phyloP scores from a whole-genome alignment of 352 stramenopile species.

The Phytopythium montanum region DNA sequence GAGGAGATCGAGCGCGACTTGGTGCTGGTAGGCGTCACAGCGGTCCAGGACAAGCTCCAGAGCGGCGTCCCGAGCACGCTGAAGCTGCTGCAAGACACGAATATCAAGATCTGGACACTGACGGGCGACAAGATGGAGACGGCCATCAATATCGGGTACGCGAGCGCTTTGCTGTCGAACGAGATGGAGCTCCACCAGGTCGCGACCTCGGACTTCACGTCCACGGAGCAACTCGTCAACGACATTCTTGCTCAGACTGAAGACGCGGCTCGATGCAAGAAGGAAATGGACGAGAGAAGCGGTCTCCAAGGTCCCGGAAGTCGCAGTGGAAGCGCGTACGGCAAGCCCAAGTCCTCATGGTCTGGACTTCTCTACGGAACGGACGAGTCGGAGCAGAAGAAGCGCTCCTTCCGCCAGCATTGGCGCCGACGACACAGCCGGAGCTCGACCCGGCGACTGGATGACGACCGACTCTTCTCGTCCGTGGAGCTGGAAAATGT shows the following conservation, averaged over 20 bases:
- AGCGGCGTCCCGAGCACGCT: slow-evolving; percentile 87
- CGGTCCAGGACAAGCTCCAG: slow-evolving; percentile 94
- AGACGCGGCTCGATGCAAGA: too few relatives aligned
- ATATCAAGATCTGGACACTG: slow-evolving; percentile 93
- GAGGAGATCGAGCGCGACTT: slow-evolving; percentile 81
- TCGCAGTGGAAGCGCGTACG: too few relatives aligned
- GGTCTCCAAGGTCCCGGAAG: too few relatives aligned
- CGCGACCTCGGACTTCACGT: slow-evolving; percentile 61
- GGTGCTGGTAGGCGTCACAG: slow-evolving; percentile 82
- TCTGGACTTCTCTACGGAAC: too few relatives aligned
- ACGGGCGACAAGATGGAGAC: slow-evolving; percentile 94
- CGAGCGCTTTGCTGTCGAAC: slow-evolving; percentile 84
- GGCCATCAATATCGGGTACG: slow-evolving; percentile 93
- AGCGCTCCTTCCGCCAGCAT: too few relatives aligned
- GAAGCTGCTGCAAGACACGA: slow-evolving; percentile 73
- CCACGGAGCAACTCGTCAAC: slow-evolving; percentile 42
- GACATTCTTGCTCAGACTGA: too few relatives aligned
- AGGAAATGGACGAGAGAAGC: slow-evolving; percentile 14
- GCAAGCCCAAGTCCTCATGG: too few relatives aligned
- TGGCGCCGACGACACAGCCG: too few relatives aligned
- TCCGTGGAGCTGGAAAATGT: too few relatives aligned
- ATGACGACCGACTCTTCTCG: too few relatives aligned
- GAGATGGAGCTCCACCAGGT: slow-evolving; percentile 80
- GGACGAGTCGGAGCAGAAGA: too few relatives aligned
- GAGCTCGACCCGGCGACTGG: too few relatives aligned